Percentiles rank a stretch among this genome's conserved stretches.
Evolutionary conservation across 139 green algal species (phyloP).

Genomic region (Tetradesmus obliquus): DNA sequence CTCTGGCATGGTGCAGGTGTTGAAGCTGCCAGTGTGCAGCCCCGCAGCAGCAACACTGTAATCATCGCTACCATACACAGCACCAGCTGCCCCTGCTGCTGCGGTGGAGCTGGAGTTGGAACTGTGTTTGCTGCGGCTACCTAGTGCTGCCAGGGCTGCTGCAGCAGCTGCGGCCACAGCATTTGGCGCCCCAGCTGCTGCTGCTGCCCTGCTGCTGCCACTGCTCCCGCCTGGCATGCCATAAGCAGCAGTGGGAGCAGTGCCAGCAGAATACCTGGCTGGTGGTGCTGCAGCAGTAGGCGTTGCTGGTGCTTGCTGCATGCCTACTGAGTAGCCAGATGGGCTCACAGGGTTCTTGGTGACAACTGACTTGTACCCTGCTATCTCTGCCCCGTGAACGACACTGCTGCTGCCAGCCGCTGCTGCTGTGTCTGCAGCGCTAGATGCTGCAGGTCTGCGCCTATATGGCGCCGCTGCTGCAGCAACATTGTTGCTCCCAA

Average conservation of each 20-base stretch:
- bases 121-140: background rate
- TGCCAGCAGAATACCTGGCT: background rate
- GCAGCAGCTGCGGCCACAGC: background rate
- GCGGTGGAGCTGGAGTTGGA: background rate
- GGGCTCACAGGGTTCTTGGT: conserved; percentile 30
- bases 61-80: background rate
- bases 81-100: background rate
- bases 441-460: background rate
- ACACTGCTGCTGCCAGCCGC: background rate
- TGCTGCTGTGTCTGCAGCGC: background rate
- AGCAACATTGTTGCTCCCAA: background rate
- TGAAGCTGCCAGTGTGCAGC: background rate
- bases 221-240: background rate
- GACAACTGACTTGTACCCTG: conserved; percentile 13
- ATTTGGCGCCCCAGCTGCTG: background rate
- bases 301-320: background rate
- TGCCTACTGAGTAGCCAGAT: conserved; percentile 27
- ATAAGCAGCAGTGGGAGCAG: background rate
- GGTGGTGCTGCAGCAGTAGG: background rate
- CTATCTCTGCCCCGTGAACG: background rate
- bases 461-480: background rate
- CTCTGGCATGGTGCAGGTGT: background rate
- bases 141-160: background rate
- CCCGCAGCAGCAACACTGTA: background rate
- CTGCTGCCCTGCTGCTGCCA: background rate